A percentile compares a stretch with the other conserved stretches of the same genome.
Evolutionary conservation across 139 green algal species (phyloP).

Genomic region (Penium margaritaceum): DNA sequence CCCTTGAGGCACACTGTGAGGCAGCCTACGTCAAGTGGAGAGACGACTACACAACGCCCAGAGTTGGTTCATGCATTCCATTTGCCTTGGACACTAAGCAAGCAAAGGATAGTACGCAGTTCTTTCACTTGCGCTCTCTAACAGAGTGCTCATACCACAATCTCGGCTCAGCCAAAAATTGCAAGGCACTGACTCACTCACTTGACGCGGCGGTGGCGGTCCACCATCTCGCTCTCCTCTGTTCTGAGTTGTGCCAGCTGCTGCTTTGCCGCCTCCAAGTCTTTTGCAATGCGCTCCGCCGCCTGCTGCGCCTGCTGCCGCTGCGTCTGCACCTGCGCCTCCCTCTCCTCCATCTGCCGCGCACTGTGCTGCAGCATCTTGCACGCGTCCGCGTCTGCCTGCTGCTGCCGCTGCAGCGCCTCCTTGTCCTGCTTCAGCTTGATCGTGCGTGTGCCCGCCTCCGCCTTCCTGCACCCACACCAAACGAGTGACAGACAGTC

Average conservation of each 20-base stretch:
- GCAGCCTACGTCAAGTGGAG: too few relatives aligned
- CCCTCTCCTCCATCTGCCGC: constrained; percentile 45
- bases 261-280: constrained; percentile 33
- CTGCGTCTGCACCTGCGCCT: constrained; percentile 20
- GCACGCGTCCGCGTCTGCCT: constrained; percentile 55
- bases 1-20: too few relatives aligned
- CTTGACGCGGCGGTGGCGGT: not conserved
- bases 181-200: constrained; percentile 13
- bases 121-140: too few relatives aligned
- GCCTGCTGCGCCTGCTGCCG: constrained; percentile 19
- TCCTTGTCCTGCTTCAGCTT: constrained; percentile 49
- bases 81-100: too few relatives aligned
- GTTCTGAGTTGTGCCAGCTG: constrained; percentile 43
- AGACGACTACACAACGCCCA: too few relatives aligned
- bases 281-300: constrained; percentile 13
- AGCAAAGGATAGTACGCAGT: too few relatives aligned
- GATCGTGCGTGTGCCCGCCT: constrained; percentile 47
- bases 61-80: too few relatives aligned
- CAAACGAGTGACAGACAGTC: too few relatives aligned
- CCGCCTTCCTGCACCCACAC: constrained; percentile 35
- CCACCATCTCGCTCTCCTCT: constrained; percentile 55
- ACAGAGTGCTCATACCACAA: too few relatives aligned
- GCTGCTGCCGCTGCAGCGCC: constrained; percentile 12
- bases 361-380: constrained; percentile 39
- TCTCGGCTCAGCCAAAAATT: not conserved